phyloP scores from a whole-genome alignment of 768 basidiomycete species.

The Sistotremastrum niveocremeum region DNA sequence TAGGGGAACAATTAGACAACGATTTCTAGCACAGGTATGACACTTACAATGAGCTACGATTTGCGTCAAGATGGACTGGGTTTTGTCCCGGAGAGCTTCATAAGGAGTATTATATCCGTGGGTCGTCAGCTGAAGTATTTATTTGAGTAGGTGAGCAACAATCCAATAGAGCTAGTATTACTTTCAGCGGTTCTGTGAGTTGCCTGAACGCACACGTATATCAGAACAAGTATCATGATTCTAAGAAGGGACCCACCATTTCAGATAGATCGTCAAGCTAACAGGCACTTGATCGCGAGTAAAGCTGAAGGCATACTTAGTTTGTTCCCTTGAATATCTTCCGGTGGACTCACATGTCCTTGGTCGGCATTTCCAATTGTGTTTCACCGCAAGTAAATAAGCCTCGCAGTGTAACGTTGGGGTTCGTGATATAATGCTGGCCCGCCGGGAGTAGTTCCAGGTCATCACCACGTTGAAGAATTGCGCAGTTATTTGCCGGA shows the following conservation, averaged over 20 bases:
- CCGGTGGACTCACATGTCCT: conserved; percentile 50
- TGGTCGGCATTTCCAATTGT: conserved; percentile 77
- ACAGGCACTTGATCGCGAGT: conserved; percentile 83
- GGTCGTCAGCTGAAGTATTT: conserved; percentile 40
- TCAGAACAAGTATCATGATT: neutral
- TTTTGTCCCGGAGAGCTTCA: conserved; percentile 66
- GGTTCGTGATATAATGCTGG: conserved; percentile 75
- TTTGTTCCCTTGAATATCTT: neutral
- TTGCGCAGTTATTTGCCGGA: conserved; percentile 78
- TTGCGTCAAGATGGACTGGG: conserved; percentile 77
- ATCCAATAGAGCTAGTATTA: conserved; percentile 6
- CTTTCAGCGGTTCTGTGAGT: conserved; percentile 36
- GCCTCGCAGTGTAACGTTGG: conserved; percentile 69
- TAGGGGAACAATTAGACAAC: conserved; percentile 3
- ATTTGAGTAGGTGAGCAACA: neutral
- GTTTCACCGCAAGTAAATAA: conserved; percentile 73
- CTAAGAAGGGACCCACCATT: conserved; percentile 34
- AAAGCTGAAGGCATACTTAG: conserved; percentile 30
- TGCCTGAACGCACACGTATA: conserved; percentile 22
- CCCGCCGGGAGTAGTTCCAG: conserved; percentile 68
- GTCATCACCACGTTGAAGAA: conserved; percentile 70
- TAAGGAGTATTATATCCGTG: conserved; percentile 81
- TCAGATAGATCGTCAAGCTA: conserved; percentile 69
- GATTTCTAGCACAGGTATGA: conserved; percentile 6
- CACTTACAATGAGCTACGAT: conserved; percentile 65